phyloP scores from a whole-genome alignment of 2,329 filamentous ascomycete genomes.

The Purpureocillium takamizusanense region DNA sequence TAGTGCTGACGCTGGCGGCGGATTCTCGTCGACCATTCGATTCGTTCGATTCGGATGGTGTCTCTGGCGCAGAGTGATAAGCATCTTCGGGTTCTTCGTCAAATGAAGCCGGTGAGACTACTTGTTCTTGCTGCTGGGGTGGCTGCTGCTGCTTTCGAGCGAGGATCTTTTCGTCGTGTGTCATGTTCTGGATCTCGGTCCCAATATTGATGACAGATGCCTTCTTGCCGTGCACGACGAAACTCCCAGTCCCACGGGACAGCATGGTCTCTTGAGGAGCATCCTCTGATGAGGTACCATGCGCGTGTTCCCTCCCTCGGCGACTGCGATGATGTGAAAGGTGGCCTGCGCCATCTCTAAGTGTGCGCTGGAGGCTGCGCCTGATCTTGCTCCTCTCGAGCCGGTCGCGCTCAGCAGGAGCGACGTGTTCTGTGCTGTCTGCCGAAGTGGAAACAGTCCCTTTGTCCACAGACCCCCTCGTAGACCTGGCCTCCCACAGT shows the following conservation, averaged over 20 bases:
- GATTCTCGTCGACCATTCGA: conserved; percentile 48
- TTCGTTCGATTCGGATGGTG: conserved; percentile 31
- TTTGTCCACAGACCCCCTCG: conserved; percentile 21
- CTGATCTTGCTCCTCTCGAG: conserved; percentile 62
- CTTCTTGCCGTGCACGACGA: conserved; percentile 96
- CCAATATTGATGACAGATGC: conserved; percentile 96
- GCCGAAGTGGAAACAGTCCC: conserved; percentile 23
- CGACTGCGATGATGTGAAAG: conserved; percentile 61
- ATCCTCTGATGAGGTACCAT: conserved; percentile 23
- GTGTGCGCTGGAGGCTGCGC: conserved; percentile 79
- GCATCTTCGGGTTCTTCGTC: conserved; percentile 34
- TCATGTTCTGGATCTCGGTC: conserved; percentile 74
- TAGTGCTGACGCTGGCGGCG: conserved; percentile 55
- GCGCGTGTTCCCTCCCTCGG: conserved; percentile 56
- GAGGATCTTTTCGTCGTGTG: conserved; percentile 62
- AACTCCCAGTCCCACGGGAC: conserved; percentile 72
- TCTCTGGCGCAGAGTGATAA: conserved; percentile 41
- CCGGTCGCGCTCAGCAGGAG: conserved; percentile 35
- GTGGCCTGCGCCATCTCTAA: conserved; percentile 68
- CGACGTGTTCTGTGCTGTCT: conserved; percentile 20
- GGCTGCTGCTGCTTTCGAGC: conserved; percentile 45
- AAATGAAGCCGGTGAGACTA: too few species aligned
- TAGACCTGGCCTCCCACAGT: conserved; percentile 38
- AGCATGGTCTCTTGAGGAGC: conserved; percentile 55
- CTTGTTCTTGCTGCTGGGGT: conserved; percentile 19